phyloP scores from a whole-genome alignment of 1,139 yeast genomes.

The Kurtzmaniella quercitrusa region DNA sequence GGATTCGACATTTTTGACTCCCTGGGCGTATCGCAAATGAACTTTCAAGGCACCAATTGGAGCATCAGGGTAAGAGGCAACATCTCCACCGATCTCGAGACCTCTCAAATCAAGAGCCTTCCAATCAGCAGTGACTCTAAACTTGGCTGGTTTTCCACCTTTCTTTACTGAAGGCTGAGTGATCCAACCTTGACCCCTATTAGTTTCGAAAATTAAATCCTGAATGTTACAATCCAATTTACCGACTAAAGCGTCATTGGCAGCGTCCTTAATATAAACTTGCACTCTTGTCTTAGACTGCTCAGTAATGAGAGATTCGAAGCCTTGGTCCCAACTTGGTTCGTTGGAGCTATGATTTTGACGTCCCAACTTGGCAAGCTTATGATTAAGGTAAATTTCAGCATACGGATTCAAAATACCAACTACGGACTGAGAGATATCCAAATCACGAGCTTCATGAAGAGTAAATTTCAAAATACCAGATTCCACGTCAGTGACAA shows the following conservation, averaged over 20 bases:
- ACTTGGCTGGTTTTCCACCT: constrained; percentile 40
- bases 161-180: constrained; percentile 34
- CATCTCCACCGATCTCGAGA: constrained; percentile 23
- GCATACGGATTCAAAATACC: constrained; percentile 74
- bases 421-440: constrained; percentile 55
- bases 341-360: constrained; percentile 61
- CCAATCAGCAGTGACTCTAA: constrained; percentile 59
- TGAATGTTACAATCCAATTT: constrained; percentile 51
- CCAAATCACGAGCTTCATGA: constrained; percentile 70
- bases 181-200: constrained; percentile 50
- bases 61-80: constrained; percentile 42
- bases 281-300: constrained; percentile 53
- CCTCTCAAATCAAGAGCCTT: constrained; percentile 64
- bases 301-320: constrained; percentile 58
- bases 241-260: constrained; percentile 46
- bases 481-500: constrained; percentile 52
- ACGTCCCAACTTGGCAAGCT: constrained; percentile 53
- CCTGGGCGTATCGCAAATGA: constrained; percentile 50
- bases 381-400: constrained; percentile 55
- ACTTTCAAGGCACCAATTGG: constrained; percentile 66
- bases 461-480: constrained; percentile 71
- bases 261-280: constrained; percentile 55
- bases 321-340: constrained; percentile 64
- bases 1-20: constrained; percentile 55
- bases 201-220: constrained; percentile 49